phyloP scores from a whole-genome alignment of 768 basidiomycete species.

The Leccinum pellstonianum region DNA sequence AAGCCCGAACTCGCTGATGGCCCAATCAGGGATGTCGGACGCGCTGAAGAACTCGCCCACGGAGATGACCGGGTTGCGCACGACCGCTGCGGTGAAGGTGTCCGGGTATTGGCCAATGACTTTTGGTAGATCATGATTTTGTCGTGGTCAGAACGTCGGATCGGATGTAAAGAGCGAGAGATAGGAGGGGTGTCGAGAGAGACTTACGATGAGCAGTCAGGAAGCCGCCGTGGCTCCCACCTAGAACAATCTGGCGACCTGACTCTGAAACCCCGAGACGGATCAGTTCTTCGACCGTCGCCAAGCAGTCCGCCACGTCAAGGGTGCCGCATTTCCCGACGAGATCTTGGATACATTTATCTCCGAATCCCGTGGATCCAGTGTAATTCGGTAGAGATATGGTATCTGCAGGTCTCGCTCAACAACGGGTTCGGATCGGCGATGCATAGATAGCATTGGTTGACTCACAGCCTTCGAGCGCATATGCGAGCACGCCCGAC shows the following conservation, averaged over 20 bases:
- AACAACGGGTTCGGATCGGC: background rate
- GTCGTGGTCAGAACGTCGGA: background rate
- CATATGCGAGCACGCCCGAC: slow-evolving; percentile 43
- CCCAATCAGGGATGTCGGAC: slow-evolving; percentile 73
- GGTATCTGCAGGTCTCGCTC: slow-evolving; percentile 41
- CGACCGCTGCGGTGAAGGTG: slow-evolving; percentile 57
- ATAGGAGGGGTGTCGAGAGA: background rate
- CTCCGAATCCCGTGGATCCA: slow-evolving; percentile 65
- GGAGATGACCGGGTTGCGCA: slow-evolving; percentile 72
- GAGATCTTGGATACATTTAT: slow-evolving; percentile 53
- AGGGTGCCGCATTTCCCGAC: slow-evolving; percentile 60
- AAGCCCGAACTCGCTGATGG: slow-evolving; percentile 40
- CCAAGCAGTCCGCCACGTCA: slow-evolving; percentile 66
- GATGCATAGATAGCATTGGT: background rate
- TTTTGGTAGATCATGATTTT: background rate
- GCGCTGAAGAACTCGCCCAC: slow-evolving; percentile 47
- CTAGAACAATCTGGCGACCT: slow-evolving; percentile 54
- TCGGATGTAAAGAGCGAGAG: background rate
- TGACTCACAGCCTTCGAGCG: slow-evolving; percentile 59
- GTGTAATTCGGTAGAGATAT: slow-evolving; percentile 65
- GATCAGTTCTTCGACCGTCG: slow-evolving; percentile 50
- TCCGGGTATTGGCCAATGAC: slow-evolving; percentile 65
- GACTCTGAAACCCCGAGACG: slow-evolving; percentile 46
- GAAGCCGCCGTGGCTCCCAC: slow-evolving; percentile 75
- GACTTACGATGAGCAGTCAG: slow-evolving; percentile 43